Base-by-base conservation (phyloP, 2,329 filamentous ascomycete species). In the Dactylellina haptotyla region DNA sequence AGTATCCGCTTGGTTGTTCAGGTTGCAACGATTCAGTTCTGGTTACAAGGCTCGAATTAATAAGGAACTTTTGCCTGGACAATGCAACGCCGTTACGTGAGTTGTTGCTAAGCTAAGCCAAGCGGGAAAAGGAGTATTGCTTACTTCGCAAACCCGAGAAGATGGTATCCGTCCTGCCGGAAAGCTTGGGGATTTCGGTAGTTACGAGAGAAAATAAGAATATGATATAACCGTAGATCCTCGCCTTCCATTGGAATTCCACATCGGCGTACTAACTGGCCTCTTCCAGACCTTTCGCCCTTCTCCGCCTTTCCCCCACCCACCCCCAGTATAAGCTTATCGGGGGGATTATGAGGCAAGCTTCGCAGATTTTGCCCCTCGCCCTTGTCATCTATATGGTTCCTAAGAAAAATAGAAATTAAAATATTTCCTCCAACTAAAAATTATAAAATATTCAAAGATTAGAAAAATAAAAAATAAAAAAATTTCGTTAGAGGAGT, bases 161-260 rank as follows among this genome's bases (percentile, higher is more conserved):
- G 50, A 51, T 30, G 58, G 66, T 58, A 46, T 70, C 56, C 66
- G 54, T 64, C 41, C 41, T 37, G 43, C 51, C 43, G 43, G 57
- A 64, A 71, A 64, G 66, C 66, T 71, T 71, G 66, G 54, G 63
- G 57, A 34, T 30, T 62, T 71, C 66, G 66, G 66, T 71, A 71
- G 66, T 71, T 71, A 71, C 50, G 50, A 71, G 39, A 34, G 61
- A 71, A 63, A 71, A 71, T 63, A 63, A 64, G 65, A 62, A 56
- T 48, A 50, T 63, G 66, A 71, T 71, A 71, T 63, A 71, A 59
- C 58, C 66, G 43, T 32, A 56, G 58, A 63, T 64, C 58, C 43
- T 58, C 58, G 50, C 32, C 56, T 70, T 70, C 65, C 65, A 50
- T 62, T 56, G 56, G 23, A 39, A 46, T 62, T 50, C 56, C 39